Evolutionary conservation across 2,329 filamentous ascomycete genomes (phyloP).

Genomic region (Exophiala dermatitidis): DNA sequence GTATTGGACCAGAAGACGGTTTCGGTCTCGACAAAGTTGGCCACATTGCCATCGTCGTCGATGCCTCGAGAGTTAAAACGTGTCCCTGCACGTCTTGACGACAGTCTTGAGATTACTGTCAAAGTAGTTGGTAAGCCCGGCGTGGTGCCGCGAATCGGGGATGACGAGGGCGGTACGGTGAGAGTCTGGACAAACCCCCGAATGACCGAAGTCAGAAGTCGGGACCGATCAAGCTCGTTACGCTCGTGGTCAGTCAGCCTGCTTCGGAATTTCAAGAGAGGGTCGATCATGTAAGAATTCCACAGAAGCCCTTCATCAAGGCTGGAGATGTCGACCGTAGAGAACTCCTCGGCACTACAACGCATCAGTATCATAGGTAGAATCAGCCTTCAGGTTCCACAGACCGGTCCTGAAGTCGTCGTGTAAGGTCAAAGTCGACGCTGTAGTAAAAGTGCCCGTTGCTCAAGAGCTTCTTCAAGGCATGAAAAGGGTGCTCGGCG

Average conservation of each 20-base stretch:
- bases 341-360: constrained; percentile 61
- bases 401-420: constrained; percentile 80
- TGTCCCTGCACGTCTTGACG: constrained; percentile 83
- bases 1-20: constrained; percentile 81
- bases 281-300: constrained; percentile 98
- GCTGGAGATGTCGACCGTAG: constrained; percentile 82
- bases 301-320: constrained; percentile 89
- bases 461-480: constrained; percentile 82
- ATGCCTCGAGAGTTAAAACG: constrained; percentile 96
- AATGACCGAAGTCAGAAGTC: constrained; percentile 87
- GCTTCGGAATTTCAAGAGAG: constrained; percentile 80
- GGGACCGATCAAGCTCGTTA: constrained; percentile 71
- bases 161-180: constrained; percentile 64
- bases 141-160: constrained; percentile 60
- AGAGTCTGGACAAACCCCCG: constrained; percentile 85
- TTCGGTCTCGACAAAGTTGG: constrained; percentile 98
- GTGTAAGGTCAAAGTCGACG: constrained; percentile 94
- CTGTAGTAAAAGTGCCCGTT: constrained; percentile 98
- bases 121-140: constrained; percentile 74
- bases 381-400: constrained; percentile 15
- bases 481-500: constrained; percentile 80
- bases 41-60: constrained; percentile 93
- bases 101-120: constrained; percentile 85
- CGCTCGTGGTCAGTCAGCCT: constrained; percentile 69
- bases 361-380: constrained; percentile 24